Evolutionary conservation across 495 filamentous ascomycete species (phyloP).

Genomic region (Talaromyces stipitatus): DNA sequence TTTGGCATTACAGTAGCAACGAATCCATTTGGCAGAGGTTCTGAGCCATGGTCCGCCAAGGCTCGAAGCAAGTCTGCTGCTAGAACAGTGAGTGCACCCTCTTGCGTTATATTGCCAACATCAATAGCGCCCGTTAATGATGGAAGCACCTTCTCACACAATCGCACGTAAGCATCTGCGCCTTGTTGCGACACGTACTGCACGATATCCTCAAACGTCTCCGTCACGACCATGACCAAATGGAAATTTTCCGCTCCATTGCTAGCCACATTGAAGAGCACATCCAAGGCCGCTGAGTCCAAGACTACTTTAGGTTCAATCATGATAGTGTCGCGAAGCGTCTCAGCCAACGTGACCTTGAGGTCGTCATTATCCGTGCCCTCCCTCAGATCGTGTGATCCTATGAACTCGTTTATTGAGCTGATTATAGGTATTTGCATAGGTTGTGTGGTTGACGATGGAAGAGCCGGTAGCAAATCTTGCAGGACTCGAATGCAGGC

Average conservation of each 20-base stretch:
- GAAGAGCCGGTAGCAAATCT: slow-evolving; percentile 60
- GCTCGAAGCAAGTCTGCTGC: slow-evolving; percentile 75
- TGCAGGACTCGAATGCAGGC: slow-evolving; percentile 85
- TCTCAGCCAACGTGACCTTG: slow-evolving; percentile 82
- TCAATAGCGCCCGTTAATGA: slow-evolving; percentile 84
- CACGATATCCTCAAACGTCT: slow-evolving; percentile 84
- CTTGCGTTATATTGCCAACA: slow-evolving; percentile 72
- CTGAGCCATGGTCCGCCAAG: slow-evolving; percentile 71
- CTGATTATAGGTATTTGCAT: slow-evolving; percentile 68
- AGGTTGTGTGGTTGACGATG: slow-evolving; percentile 41
- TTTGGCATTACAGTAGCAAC: slow-evolving; percentile 81
- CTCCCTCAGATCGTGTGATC: slow-evolving; percentile 70
- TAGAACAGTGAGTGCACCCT: slow-evolving; percentile 74
- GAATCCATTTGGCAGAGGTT: slow-evolving; percentile 81
- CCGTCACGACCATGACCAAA: slow-evolving; percentile 70
- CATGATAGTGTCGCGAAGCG: slow-evolving; percentile 73
- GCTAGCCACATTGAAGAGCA: slow-evolving; percentile 83
- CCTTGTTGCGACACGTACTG: slow-evolving; percentile 55
- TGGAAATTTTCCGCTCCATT: slow-evolving; percentile 85
- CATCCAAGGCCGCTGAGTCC: slow-evolving; percentile 63
- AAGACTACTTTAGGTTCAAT: slow-evolving; percentile 67
- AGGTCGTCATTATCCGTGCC: slow-evolving; percentile 82
- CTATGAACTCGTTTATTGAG: slow-evolving; percentile 69
- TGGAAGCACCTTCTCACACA: slow-evolving; percentile 82
- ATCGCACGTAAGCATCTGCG: slow-evolving; percentile 61